Evolutionary conservation across 768 basidiomycete genomes (phyloP), one percentile per base, ranked within the genome.

Genomic region (Boletus rex-veris): DNA sequence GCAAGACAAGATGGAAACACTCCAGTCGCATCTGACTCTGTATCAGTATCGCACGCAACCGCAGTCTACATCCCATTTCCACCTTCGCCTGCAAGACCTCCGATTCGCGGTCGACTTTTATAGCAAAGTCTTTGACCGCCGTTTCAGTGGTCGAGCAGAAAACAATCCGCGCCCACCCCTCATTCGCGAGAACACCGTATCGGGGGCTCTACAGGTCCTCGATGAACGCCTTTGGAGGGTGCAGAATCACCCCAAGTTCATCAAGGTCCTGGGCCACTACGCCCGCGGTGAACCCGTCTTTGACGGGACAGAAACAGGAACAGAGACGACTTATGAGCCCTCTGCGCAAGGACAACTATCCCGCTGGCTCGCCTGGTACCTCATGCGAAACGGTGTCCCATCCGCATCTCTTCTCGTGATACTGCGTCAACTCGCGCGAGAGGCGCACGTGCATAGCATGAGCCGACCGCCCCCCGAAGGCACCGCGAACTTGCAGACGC

Each of bases 1-100:
- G n/a, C 85, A 90, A 66, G 94, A 95, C 71, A 97, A 96, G 66
- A 84, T 88, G 12, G 80, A 84, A 53, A 85, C 88, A 0, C 71
- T 95, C 4, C 84, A 87, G 59, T 78, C 86, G 0, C 88, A 92
- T 64, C 73, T 94, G 3, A 82, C 82, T 1, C 66, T 94, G 28
- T 90, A 85, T 64, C 79, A 75, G 45, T 84, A 84, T 61, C 84
- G 89, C 53, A 78, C 71, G 49, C 82, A 85, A 79, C 72, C 77
- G 4, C 80, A 82, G 0, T 60, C 70, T 4, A 80, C 81, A 7
- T 78, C 74, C 9, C 84, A 81, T 65, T 89, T 86, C 70, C 80
- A 84, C 60, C 71, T 91, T 41, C 75, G 81, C 7, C 67, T 90
- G 21, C 86, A 90, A 55, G 90, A 91, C 65, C 74, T 92, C 11